Evolutionary conservation across 2,329 filamentous ascomycete species (phyloP), one percentile per base, ranked within the genome.

Genomic region (Fusarium floridanum): DNA sequence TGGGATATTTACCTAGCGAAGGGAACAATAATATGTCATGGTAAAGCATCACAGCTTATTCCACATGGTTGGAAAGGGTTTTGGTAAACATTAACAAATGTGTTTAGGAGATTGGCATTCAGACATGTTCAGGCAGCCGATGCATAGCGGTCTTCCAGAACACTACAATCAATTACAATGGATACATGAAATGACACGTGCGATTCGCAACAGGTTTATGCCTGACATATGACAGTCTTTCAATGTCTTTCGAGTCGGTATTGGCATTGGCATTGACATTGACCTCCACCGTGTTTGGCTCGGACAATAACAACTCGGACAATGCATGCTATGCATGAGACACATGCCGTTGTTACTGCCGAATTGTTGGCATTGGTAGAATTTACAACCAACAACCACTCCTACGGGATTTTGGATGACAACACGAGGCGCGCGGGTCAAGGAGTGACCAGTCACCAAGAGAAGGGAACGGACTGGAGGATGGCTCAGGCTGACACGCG

Each of bases 401-500:
- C 34, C 22, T 34, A 29, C 14, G 56, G 32, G 41, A 56, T 64
- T 32, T 22, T 48, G 60, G 14, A 50, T 45, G 43, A 43, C 53
- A 48, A 39, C 37, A 70, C 50, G 37, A 37, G 43, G 11, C 22
- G 34, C 56, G 48, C 43, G 56, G 60, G 20, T 61, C 24, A 34
- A 55, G 45, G 45, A 53, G 16, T 17, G 36, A 70, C 43, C n/a
- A 45, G 16, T 41, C 27, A 37, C 29, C 20, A 39, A 53, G 60
- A 20, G 32, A 53, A 53, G 16, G 24, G 43, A 61, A 66, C 22
- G 22, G 62, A 43, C 62, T 74, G 57, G 61, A 59, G 22, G n/a
- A 65, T 68, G 65, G 61, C 55, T 43, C 53, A 32, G 55, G 59
- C 48, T 64, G 71, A 70, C 45, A 64, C 68, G 61, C 61, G 32